Conservation (phyloP, 2,329 filamentous ascomycete species). For the Cytospora chrysosperma region DNA sequence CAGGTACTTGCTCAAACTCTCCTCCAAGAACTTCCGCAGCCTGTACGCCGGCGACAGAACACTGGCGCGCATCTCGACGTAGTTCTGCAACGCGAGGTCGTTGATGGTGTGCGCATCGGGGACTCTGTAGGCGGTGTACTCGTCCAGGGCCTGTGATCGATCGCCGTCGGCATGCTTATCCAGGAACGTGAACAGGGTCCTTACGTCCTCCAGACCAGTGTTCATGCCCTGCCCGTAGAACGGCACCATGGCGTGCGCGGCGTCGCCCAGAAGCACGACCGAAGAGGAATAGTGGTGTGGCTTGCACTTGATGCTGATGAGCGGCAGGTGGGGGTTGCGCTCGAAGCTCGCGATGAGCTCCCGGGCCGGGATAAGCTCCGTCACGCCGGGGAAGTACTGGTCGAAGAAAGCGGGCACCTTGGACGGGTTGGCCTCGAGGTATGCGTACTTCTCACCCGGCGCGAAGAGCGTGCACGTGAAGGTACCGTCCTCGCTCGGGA, state of each 20-base stretch:
- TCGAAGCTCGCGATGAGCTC: constrained; percentile 74
- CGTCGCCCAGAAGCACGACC: constrained; percentile 86
- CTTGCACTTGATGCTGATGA: constrained; percentile 90
- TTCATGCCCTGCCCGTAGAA: constrained; percentile 99
- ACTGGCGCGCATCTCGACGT: constrained; percentile 86
- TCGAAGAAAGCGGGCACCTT: constrained; percentile 73
- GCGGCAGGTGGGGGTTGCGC: constrained; percentile 81
- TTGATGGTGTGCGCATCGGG: constrained; percentile 88
- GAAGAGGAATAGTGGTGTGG: constrained; percentile 80
- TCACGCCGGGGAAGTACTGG: constrained; percentile 82
- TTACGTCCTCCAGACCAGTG: constrained; percentile 90
- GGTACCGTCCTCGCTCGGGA: constrained; percentile 79
- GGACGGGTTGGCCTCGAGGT: constrained; percentile 63
- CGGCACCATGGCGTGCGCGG: constrained; percentile 95
- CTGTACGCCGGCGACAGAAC: constrained; percentile 77
- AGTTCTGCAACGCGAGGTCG: constrained; percentile 86
- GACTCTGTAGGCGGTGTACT: constrained; percentile 73
- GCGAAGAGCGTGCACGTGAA: constrained; percentile 96
- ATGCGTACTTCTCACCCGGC: constrained; percentile 65
- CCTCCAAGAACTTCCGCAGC: constrained; percentile 82
- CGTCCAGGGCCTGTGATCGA: constrained; percentile 66
- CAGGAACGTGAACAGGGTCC: constrained; percentile 78
- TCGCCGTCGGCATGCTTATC: constrained; percentile 60
- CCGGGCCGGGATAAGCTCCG: constrained; percentile 63
- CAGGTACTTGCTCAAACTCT: constrained; percentile 72